A percentile compares a stretch with the other conserved stretches of the same genome.
Conservation (phyloP, 2,329 filamentous ascomycete species). For the Beauveria scarabaeidicola region DNA sequence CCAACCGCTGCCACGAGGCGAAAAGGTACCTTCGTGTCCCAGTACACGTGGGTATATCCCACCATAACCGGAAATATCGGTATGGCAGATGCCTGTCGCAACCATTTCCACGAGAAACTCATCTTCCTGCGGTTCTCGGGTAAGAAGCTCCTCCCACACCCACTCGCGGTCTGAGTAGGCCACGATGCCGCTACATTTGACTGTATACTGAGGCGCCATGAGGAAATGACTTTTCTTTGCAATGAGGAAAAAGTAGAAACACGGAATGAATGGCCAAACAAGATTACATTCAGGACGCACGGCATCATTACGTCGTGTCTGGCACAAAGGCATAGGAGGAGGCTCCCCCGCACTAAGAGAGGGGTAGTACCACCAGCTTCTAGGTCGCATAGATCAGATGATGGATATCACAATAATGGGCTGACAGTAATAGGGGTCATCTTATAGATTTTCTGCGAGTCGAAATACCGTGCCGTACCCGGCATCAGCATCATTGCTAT, state of each 20-base stretch:
- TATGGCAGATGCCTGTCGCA: conserved; percentile 1
- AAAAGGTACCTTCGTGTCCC: neutral
- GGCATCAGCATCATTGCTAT: too few relatives aligned
- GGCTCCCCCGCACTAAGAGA: neutral
- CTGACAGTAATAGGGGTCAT: too few relatives aligned
- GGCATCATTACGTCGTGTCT: neutral
- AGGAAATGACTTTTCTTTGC: too few relatives aligned
- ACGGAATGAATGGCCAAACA: too few relatives aligned
- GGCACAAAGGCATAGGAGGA: neutral
- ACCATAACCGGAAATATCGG: neutral
- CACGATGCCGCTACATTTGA: conserved; percentile 6
- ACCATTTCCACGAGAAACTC: conserved; percentile 8
- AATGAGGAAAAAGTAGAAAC: neutral
- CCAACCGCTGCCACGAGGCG: too few relatives aligned
- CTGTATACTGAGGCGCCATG: neutral
- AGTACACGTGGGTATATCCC: neutral
- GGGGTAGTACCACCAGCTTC: neutral
- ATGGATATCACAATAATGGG: too few relatives aligned
- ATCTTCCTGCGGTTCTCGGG: neutral
- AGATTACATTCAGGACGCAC: too few relatives aligned
- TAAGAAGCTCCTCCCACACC: conserved; percentile 1
- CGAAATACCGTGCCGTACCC: too few relatives aligned
- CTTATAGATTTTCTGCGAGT: too few relatives aligned
- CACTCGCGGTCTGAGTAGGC: conserved; percentile 3
- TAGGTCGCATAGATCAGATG: neutral